Percentiles rank a stretch among this genome's conserved stretches.
These are phyloP conservation scores for Mortierella sp. DNA, from an alignment of 371 early-diverging fungal genomes.

Conservation along the genomic window DNA sequence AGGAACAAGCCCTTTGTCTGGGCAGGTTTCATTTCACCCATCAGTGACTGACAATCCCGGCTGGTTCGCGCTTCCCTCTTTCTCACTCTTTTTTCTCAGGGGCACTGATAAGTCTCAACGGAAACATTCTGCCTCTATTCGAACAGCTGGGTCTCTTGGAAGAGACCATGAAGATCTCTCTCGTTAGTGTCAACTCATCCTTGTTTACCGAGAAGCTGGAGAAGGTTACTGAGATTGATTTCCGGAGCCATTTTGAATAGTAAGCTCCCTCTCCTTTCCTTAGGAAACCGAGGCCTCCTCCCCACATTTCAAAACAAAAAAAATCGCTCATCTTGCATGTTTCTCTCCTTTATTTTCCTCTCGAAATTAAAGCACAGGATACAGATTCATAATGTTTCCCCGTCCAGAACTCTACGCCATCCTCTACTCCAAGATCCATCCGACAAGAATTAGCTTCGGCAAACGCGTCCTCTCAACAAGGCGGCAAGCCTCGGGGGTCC, in stretches of 20 bases:
- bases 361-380: background rate
- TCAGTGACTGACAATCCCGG: background rate
- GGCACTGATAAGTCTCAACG: background rate
- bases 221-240: constrained; percentile 7
- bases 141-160: constrained; percentile 10
- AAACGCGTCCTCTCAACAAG: background rate
- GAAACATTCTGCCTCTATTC: constrained; percentile 15
- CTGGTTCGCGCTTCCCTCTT: background rate
- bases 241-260: background rate
- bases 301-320: background rate
- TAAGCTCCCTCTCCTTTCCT: background rate
- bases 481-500: background rate
- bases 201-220: constrained; percentile 6
- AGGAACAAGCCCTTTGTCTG: background rate
- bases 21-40: background rate
- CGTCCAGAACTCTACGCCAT: constrained; percentile 11
- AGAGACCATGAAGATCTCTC: constrained; percentile 2
- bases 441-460: background rate
- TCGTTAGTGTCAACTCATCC: background rate
- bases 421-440: background rate
- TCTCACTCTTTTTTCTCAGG: background rate
- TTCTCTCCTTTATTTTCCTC: background rate
- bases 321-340: background rate
- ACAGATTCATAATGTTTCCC: constrained; percentile 4
- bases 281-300: background rate